Conservation (phyloP, 768 basidiomycete species). For the Mycena sanguinolenta region DNA sequence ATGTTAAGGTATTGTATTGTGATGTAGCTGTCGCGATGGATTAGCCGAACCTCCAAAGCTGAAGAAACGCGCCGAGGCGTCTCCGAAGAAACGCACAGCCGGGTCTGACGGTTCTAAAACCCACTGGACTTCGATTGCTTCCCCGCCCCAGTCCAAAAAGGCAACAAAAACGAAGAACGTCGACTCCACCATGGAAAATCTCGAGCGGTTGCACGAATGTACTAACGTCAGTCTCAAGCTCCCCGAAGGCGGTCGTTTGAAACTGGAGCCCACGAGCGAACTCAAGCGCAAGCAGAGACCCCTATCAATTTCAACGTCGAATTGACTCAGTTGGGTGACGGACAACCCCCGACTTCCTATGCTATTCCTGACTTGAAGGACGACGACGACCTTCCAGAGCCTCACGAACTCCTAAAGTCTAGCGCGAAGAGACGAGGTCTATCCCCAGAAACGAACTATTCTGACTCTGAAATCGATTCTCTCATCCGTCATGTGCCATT, state of each 20-base stretch:
- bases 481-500: slow-evolving; percentile 55
- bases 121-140: background rate
- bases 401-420: slow-evolving; percentile 46
- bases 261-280: slow-evolving; percentile 49
- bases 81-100: slow-evolving; percentile 40
- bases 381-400: slow-evolving; percentile 61
- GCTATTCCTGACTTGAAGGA: slow-evolving; percentile 42
- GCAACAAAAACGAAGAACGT: slow-evolving; percentile 40
- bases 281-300: slow-evolving; percentile 48
- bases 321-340: slow-evolving; percentile 57
- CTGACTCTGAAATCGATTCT: slow-evolving; percentile 58
- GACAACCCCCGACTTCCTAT: slow-evolving; percentile 34
- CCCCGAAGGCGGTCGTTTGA: slow-evolving; percentile 58
- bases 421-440: slow-evolving; percentile 27
- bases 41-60: slow-evolving; percentile 61
- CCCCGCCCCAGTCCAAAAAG: slow-evolving; percentile 32
- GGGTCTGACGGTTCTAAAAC: background rate
- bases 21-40: slow-evolving; percentile 86
- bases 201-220: slow-evolving; percentile 59
- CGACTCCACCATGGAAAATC: slow-evolving; percentile 51
- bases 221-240: slow-evolving; percentile 57
- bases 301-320: slow-evolving; percentile 64
- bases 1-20: slow-evolving; percentile 22
- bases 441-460: slow-evolving; percentile 54
- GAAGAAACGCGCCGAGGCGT: too few species aligned